Base-by-base conservation (phyloP, 2,329 filamentous ascomycete genomes). In the Sclerotinia spermophila region DNA sequence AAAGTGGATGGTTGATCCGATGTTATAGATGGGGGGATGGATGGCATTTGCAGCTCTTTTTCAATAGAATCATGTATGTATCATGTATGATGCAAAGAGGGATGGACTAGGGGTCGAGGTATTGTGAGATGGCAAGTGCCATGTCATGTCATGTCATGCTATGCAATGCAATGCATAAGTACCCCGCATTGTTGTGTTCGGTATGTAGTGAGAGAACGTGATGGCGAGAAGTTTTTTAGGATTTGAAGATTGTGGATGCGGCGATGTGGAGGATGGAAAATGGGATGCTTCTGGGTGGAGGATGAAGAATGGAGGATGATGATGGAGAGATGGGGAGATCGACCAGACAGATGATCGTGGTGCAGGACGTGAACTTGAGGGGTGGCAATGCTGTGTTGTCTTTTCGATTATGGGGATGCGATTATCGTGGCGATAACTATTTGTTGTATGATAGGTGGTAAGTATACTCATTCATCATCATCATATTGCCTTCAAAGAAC, bases 121-220 rank as follows among this genome's bases (percentile, higher is more conserved):
- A 24, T 60, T 42, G 24, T 60, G 58, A 60, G 58, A 40, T 40
- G 35, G 58, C 58, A 60, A 53, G 48, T 53, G 48, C 27, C 48
- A 53, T 53, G 48, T 53, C 48, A 53, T 53, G 48, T 3, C 40
- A 42, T 42, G 40, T 15, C 13, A 53, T 53, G 58, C 58, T 40
- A 40, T 59, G 56, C 33, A 59, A 53, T 53, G 58, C 58, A 60
- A 40, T 59, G 56, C 33, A 59, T 2, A 42, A 40, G 58, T 60
- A 60, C 58, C 58, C 58, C 58, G 58, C 58, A 60, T 60, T 60
- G 7, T 35, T 60, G 58, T 35, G 58, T 60, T 60, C 58, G 58
- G n/a, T 40, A 42, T 60, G 58, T 60, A 38, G 35, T 5, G 58
- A 60, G 40, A 38, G 58, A 40, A 38, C 58, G 58, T 60, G 58